These are phyloP conservation scores for Picocystis sp. DNA, from an alignment of 163 green algal species.

Conservation along the genomic window DNA sequence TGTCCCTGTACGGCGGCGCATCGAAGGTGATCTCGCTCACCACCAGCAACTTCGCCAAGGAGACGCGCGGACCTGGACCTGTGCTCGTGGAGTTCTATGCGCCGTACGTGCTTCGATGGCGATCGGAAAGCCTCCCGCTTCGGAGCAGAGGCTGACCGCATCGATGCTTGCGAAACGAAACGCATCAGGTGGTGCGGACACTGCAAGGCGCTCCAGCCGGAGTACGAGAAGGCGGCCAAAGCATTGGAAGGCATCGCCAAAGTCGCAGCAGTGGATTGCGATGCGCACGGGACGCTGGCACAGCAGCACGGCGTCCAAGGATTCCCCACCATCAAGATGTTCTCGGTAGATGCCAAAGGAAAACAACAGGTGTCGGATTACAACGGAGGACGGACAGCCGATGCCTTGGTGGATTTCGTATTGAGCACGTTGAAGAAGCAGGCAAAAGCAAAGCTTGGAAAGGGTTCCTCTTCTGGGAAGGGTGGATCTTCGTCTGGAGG, in stretches of 20 bases:
- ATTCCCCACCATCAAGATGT: slow-evolving; percentile 83
- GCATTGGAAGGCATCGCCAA: slow-evolving; percentile 36
- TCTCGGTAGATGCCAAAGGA: slow-evolving; percentile 29
- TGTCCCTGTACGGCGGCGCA: too few relatives aligned
- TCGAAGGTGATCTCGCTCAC: too few relatives aligned
- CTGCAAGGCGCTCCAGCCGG: slow-evolving; percentile 19
- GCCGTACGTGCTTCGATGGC: slow-evolving; percentile 7
- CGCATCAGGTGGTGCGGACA: slow-evolving; percentile 14
- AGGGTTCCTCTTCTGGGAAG: not conserved
- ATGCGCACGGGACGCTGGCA: slow-evolving; percentile 45
- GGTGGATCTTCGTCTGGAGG: slow-evolving; percentile 5
- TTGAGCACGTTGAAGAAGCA: slow-evolving; percentile 51
- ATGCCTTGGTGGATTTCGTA: slow-evolving; percentile 51
- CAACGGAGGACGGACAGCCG: slow-evolving; percentile 42
- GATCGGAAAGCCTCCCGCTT: not conserved
- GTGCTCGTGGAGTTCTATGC: slow-evolving; percentile 20
- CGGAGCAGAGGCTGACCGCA: not conserved
- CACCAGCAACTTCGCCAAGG: too few relatives aligned
- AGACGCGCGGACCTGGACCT: too few relatives aligned
- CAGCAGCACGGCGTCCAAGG: slow-evolving; percentile 28
- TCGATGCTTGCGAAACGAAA: not conserved
- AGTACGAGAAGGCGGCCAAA: slow-evolving; percentile 21
- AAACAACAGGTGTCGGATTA: slow-evolving; percentile 33
- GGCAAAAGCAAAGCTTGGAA: slow-evolving; percentile 5
- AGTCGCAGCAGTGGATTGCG: slow-evolving; percentile 63